Conservation (phyloP, 257 asterid species). For the Ajuga chamaepitys region DNA sequence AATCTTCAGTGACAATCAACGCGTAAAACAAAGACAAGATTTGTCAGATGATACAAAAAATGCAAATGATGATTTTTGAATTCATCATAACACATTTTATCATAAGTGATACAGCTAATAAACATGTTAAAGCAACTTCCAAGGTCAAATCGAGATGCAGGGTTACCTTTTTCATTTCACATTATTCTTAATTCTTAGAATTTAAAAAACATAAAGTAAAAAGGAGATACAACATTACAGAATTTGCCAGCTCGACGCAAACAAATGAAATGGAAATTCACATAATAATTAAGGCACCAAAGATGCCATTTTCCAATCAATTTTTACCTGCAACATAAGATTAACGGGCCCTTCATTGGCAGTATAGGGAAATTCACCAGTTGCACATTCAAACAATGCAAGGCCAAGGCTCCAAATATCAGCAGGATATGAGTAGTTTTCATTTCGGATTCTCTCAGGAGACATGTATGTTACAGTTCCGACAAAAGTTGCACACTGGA, state of each 20-base stretch:
- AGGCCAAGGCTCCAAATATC: slow-evolving; percentile 99
- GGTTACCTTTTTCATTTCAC: neutral
- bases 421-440: slow-evolving; percentile 93
- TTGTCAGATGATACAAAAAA: slow-evolving; percentile 13
- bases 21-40: slow-evolving; percentile 6
- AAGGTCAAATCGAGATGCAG: neutral
- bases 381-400: slow-evolving; percentile 96
- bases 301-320: neutral
- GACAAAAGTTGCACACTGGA: slow-evolving; percentile 96
- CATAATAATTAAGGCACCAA: neutral
- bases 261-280: neutral
- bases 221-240: neutral
- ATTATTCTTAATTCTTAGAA: neutral
- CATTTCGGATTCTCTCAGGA: slow-evolving; percentile 94
- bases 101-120: neutral
- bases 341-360: slow-evolving; percentile 98
- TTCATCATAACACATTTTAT: neutral
- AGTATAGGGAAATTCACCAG: slow-evolving; percentile 91
- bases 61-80: neutral
- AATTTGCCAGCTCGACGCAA: neutral
- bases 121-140: neutral
- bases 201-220: neutral
- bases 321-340: slow-evolving; percentile 92
- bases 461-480: slow-evolving; percentile 99
- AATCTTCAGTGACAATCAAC: slow-evolving; percentile 40